These are phyloP conservation scores for Fusarium torulosum DNA, from an alignment of 2,329 filamentous ascomycete species.

Conservation along the genomic window DNA sequence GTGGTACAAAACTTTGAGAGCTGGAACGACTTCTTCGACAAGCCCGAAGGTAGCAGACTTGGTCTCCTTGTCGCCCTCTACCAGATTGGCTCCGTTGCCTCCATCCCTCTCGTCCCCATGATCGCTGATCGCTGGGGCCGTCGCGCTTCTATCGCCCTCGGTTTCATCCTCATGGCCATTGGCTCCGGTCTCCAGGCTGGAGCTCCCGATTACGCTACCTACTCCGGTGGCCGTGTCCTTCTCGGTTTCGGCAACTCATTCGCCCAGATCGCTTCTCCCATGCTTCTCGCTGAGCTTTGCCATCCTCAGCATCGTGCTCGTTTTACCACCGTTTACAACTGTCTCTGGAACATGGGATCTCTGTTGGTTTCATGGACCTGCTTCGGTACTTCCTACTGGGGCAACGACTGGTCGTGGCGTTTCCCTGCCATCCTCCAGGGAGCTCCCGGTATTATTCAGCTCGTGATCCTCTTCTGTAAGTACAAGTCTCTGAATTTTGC, in stretches of 20 bases:
- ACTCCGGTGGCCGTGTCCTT: constrained; percentile 55
- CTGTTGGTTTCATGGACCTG: constrained; percentile 72
- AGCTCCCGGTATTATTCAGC: constrained; percentile 70
- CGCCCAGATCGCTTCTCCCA: constrained; percentile 72
- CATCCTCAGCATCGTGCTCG: constrained; percentile 76
- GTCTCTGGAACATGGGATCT: constrained; percentile 74
- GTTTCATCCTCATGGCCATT: constrained; percentile 60
- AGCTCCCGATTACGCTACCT: constrained; percentile 57
- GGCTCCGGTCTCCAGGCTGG: constrained; percentile 48
- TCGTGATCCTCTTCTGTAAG: constrained; percentile 70
- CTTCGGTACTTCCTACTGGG: constrained; percentile 70
- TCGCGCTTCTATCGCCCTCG: constrained; percentile 57
- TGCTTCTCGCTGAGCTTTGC: constrained; percentile 74
- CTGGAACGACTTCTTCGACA: constrained; percentile 64
- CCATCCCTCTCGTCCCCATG: constrained; percentile 61
- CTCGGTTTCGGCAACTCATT: constrained; percentile 75
- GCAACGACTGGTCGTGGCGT: constrained; percentile 74
- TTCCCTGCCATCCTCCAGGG: constrained; percentile 73
- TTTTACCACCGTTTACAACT: constrained; percentile 77
- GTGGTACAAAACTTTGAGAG: constrained; percentile 64
- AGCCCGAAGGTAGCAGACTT: constrained; percentile 55
- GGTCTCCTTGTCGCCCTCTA: constrained; percentile 65
- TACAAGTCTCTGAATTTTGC: fast-evolving
- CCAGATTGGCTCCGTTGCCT: constrained; percentile 63
- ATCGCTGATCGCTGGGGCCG: constrained; percentile 60